Conservation (phyloP, 768 basidiomycete species). For the Cyclocybe aegerita region DNA sequence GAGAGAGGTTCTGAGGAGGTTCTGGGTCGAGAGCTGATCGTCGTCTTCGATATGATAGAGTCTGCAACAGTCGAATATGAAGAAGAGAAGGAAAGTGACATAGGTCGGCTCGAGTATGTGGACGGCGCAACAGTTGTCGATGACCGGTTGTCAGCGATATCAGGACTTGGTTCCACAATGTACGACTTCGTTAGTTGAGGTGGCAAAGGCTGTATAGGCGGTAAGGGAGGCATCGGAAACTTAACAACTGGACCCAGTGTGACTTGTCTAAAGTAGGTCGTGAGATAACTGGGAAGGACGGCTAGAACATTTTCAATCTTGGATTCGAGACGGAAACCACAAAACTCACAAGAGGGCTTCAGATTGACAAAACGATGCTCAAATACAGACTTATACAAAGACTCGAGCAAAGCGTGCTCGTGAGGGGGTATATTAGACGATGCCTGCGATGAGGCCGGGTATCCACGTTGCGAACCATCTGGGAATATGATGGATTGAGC, state of each 20-base stretch:
- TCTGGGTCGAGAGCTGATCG: slow-evolving; percentile 23
- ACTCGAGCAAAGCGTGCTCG: slow-evolving; percentile 71
- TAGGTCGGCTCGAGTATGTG: slow-evolving; percentile 33
- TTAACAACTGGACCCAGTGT: slow-evolving; percentile 57
- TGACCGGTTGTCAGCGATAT: slow-evolving; percentile 31
- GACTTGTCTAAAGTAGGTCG: slow-evolving; percentile 69
- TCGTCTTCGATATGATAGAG: slow-evolving; percentile 25
- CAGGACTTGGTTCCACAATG: slow-evolving; percentile 33
- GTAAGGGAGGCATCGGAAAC: slow-evolving; percentile 70
- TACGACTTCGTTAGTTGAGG: slow-evolving; percentile 42
- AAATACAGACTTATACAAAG: slow-evolving; percentile 64
- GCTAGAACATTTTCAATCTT: slow-evolving; percentile 34
- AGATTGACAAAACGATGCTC: slow-evolving; percentile 72
- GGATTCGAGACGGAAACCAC: slow-evolving; percentile 1
- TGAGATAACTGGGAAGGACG: slow-evolving; percentile 67
- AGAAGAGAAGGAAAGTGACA: slow-evolving; percentile 55
- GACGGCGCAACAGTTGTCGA: slow-evolving; percentile 37
- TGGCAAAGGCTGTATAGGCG: slow-evolving; percentile 58
- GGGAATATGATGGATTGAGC: slow-evolving; percentile 52
- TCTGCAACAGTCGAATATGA: slow-evolving; percentile 40
- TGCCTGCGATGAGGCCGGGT: slow-evolving; percentile 31
- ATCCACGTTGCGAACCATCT: slow-evolving; percentile 39
- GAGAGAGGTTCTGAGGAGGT: slow-evolving; percentile 33
- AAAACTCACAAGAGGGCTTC: slow-evolving; percentile 58
- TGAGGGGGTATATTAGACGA: slow-evolving; percentile 39